Percentiles rank a stretch among this genome's conserved stretches.
These are phyloP conservation scores for Akanthomyces muscarius DNA, from an alignment of 2,329 filamentous ascomycete genomes.

Conservation along the genomic window DNA sequence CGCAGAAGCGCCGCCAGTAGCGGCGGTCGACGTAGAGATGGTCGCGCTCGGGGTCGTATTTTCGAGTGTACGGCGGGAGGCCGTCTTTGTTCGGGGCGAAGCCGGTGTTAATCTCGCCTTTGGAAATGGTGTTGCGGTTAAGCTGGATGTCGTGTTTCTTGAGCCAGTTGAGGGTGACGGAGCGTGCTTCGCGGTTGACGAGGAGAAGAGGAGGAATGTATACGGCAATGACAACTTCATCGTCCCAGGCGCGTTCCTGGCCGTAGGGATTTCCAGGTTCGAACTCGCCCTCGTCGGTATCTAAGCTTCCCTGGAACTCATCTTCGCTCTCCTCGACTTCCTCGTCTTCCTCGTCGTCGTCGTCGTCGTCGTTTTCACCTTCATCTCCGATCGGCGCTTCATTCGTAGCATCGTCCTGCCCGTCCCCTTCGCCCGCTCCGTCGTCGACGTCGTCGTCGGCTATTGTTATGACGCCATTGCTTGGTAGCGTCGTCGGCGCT, in stretches of 20 bases:
- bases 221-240: constrained; percentile 20
- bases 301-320: neutral
- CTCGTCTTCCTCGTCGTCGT: neutral
- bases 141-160: neutral
- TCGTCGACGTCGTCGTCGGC: neutral
- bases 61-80: neutral
- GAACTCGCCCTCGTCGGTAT: neutral
- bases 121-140: neutral
- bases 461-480: neutral
- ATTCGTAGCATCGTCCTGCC: neutral
- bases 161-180: constrained; percentile 21
- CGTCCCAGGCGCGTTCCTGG: constrained; percentile 9
- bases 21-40: constrained; percentile 12
- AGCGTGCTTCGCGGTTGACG: constrained; percentile 25
- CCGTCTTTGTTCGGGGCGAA: neutral
- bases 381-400: neutral
- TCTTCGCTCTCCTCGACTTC: neutral
- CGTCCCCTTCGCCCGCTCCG: neutral
- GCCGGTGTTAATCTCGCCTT: neutral
- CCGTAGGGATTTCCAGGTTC: neutral
- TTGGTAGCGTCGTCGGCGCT: neutral
- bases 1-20: constrained; percentile 12
- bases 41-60: constrained; percentile 10
- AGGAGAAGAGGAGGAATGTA: constrained; percentile 18
- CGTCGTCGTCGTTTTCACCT: neutral